Evolutionary conservation across 257 asterid genomes (phyloP).

Genomic region (Cordia subcordata): DNA sequence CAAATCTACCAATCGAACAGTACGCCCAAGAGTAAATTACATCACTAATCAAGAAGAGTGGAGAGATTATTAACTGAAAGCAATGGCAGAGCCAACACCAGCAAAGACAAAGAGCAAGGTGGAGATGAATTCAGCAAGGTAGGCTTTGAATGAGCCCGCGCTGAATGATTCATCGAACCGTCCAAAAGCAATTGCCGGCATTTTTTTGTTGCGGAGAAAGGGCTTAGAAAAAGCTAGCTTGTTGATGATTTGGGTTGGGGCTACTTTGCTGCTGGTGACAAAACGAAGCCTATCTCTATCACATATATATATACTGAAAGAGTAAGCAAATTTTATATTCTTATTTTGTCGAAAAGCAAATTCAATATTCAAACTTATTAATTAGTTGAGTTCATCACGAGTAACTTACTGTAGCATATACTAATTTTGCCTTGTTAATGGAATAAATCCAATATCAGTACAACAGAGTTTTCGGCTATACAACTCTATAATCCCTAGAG

Average conservation of each 20-base stretch:
- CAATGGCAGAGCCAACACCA: constrained; percentile 97
- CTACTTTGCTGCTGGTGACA: constrained; percentile 14
- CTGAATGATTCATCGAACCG: constrained; percentile 69
- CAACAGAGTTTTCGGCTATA: neutral
- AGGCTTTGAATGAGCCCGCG: constrained; percentile 62
- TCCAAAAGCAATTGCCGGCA: constrained; percentile 80
- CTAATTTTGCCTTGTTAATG: neutral
- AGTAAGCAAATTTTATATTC: neutral
- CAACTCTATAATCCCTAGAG: no score
- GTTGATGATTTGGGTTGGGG: neutral
- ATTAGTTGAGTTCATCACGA: no score
- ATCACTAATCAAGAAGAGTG: no score
- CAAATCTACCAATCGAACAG: no score
- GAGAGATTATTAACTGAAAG: constrained; percentile 49
- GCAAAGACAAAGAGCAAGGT: constrained; percentile 92
- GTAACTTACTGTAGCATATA: neutral
- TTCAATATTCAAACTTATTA: neutral
- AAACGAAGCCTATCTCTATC: constrained; percentile 14
- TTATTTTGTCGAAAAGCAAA: no score
- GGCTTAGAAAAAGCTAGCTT: neutral
- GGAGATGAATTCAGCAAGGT: constrained; percentile 95
- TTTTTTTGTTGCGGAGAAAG: constrained; percentile 14
- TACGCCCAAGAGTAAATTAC: no score
- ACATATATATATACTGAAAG: constrained; percentile 41
- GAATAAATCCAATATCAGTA: neutral